Evolutionary conservation across 441 rosid genomes (phyloP), one percentile per base, ranked within the genome.

Genomic region (Euphorbia celastroides): DNA sequence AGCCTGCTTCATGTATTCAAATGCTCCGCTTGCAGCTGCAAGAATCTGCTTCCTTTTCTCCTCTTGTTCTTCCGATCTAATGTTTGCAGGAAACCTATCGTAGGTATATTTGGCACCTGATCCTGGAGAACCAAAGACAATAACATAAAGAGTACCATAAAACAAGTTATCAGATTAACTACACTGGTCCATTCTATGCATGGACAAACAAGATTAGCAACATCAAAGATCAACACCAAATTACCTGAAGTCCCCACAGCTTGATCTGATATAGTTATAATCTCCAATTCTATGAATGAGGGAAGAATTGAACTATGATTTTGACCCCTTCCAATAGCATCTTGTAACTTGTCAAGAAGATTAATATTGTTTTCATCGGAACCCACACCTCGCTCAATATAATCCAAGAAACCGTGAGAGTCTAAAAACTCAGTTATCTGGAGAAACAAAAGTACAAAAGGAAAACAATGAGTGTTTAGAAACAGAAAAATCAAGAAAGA

Each of bases 271-370:
- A 95, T 90, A 60, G 98, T 95, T 75, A 90, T 79, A 51, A 95
- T 83, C 80, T 92, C 98, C 50, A 88, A 92, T 75, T 92, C 97
- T 41, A 63, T 75, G 63, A 71, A 77, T 36, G 90, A 80, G 62
- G 96, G 92, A 67, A 95, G 80, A 81, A 88, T 72, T 25, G 96
- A 92, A 79, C 73, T 78, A 36, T 90, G 93, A 82, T 88, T 90
- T 76, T 95, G 98, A 80, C 96, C 96, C 87, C 99, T 92, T 64
- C 97, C 97, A 72, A 92, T 73, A 57, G 98, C 92, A 79, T 95
- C 99, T 84, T 95, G 98, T 77, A 92, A 83, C 83, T 86, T 95
- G 71, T 95, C 98, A 28, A 95, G 90, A 54, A 92, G 96, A 86
- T 90, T 86, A 78, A 75, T 78, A 75, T 76, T 81, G 74, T 78